These are phyloP conservation scores for Nannochloropsis gaditana DNA, from an alignment of 108 stramenopile genomes.

Conservation along the genomic window DNA sequence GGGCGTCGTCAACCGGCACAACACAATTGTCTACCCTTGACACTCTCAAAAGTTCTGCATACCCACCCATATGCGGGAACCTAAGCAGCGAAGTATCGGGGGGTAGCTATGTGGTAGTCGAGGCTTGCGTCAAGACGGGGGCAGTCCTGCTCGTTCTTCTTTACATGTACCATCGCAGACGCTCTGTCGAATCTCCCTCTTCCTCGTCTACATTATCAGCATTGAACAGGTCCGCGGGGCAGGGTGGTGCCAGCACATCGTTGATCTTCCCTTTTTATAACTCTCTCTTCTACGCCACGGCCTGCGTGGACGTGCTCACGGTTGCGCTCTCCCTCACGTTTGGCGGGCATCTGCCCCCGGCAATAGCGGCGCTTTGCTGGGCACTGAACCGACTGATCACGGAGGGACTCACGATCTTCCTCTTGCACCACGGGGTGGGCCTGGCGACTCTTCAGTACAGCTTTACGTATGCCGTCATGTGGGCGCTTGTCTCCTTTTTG, in stretches of 20 bases:
- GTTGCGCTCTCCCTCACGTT: slow-evolving; percentile 5
- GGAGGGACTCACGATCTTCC: background rate
- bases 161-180: slow-evolving; percentile 1
- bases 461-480: slow-evolving; percentile 9
- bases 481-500: slow-evolving; percentile 10
- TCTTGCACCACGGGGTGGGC: background rate
- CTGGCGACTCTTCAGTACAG: slow-evolving; percentile 5
- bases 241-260: background rate
- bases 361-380: background rate
- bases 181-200: background rate
- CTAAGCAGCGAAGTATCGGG: background rate
- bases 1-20: too few species aligned
- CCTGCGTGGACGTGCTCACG: background rate
- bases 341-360: background rate
- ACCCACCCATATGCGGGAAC: background rate
- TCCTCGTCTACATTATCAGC: background rate
- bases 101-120: background rate
- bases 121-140: slow-evolving; percentile 11
- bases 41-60: background rate
- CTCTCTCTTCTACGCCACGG: background rate
- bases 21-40: too few species aligned
- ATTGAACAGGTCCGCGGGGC: background rate
- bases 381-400: slow-evolving; percentile 1
- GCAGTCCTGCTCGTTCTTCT: background rate
- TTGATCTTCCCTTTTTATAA: background rate